These are phyloP conservation scores for Volvariella surrecta DNA, from an alignment of 1,284 basidiomycete genomes.

Conservation along the genomic window DNA sequence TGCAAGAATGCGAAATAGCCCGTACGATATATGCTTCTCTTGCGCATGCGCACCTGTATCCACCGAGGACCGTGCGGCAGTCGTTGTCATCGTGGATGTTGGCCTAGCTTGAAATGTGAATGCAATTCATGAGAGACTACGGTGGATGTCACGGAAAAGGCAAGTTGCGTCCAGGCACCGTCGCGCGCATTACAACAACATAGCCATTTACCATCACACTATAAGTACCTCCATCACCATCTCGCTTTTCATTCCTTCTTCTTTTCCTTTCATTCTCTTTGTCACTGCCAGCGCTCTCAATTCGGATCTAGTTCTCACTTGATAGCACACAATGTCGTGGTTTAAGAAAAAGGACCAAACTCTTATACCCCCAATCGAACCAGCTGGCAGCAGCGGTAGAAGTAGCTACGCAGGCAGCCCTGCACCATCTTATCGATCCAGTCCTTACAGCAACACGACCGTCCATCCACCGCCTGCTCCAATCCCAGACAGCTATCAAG, in stretches of 20 bases:
- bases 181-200: too few relatives aligned
- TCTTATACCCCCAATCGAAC: conserved; percentile 59
- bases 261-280: neutral
- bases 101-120: too few relatives aligned
- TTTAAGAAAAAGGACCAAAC: conserved; percentile 67
- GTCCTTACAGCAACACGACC: too few relatives aligned
- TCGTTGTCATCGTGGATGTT: too few relatives aligned
- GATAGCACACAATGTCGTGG: conserved; percentile 49
- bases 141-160: neutral
- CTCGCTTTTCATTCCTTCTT: conserved; percentile 2
- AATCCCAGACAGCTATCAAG: conserved; percentile 11
- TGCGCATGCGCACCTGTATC: too few relatives aligned
- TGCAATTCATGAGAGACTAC: too few relatives aligned
- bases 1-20: too few relatives aligned
- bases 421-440: too few relatives aligned
- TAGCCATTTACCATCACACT: too few relatives aligned
- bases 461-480: conserved; percentile 48
- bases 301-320: conserved; percentile 5
- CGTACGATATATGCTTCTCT: too few relatives aligned
- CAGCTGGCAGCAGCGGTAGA: conserved; percentile 17
- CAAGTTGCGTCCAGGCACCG: too few relatives aligned
- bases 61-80: too few relatives aligned
- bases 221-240: neutral
- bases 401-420: conserved; percentile 32
- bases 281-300: conserved; percentile 2